Conservation (phyloP, 441 rosid genomes). For the Populus hybrid region DNA sequence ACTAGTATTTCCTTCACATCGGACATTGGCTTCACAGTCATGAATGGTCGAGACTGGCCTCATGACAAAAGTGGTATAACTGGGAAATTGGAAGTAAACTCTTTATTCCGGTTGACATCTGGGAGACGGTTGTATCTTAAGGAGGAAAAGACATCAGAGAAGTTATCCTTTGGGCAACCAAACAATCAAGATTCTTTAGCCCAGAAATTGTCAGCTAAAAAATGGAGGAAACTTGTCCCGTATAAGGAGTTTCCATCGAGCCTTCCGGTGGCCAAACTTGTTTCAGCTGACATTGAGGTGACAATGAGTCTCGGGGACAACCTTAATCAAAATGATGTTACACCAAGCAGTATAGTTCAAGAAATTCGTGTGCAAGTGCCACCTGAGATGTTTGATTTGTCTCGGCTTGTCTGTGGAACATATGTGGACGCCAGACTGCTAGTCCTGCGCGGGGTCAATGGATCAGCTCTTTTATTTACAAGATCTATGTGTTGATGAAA, state of each 20-base stretch:
- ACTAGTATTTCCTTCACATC: conserved; percentile 49
- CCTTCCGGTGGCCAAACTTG: conserved; percentile 75
- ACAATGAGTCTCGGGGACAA: conserved; percentile 47
- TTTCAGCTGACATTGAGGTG: conserved; percentile 58
- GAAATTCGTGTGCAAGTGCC: conserved; percentile 78
- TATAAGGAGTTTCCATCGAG: conserved; percentile 81
- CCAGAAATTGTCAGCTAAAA: conserved; percentile 53
- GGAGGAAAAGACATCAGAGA: conserved; percentile 52
- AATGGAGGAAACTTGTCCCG: conserved; percentile 76
- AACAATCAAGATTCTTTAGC: conserved; percentile 43
- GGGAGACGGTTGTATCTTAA: conserved; percentile 74
- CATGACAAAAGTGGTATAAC: conserved; percentile 60
- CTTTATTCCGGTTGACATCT: conserved; percentile 49
- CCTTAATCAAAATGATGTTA: conserved; percentile 33
- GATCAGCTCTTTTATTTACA: conserved; percentile 76
- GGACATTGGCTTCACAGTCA: conserved; percentile 57
- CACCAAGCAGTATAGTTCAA: conserved; percentile 46
- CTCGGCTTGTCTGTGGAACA: conserved; percentile 76
- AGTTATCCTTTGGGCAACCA: conserved; percentile 49
- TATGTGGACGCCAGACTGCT: conserved; percentile 74
- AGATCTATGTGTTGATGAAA: conserved; percentile 26
- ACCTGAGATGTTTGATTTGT: conserved; percentile 85
- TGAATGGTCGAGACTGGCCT: conserved; percentile 69
- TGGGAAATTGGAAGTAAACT: conserved; percentile 65
- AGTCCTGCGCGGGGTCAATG: conserved; percentile 75